phyloP scores from a whole-genome alignment of 768 basidiomycete species.

The Krasilnikovozyma curviuscula region DNA sequence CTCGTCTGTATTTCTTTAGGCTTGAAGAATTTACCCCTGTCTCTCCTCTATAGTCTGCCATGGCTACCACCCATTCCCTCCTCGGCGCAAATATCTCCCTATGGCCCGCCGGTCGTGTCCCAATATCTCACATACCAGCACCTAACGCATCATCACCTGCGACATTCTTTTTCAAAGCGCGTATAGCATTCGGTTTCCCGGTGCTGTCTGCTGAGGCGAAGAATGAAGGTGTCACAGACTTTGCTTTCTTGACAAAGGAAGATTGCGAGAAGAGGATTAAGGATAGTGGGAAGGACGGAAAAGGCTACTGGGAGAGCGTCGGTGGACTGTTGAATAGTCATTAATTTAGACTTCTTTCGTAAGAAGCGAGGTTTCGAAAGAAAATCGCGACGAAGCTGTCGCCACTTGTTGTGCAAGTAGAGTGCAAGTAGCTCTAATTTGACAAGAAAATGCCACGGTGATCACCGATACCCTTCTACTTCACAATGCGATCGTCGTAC shows the following conservation, averaged over 20 bases:
- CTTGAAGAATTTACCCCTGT: neutral
- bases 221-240: slow-evolving; percentile 41
- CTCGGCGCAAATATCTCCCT: slow-evolving; percentile 11
- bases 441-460: too few relatives aligned
- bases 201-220: slow-evolving; percentile 28
- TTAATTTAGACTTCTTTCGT: neutral
- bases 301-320: slow-evolving; percentile 4
- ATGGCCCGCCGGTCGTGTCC: slow-evolving; percentile 9
- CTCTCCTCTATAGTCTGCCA: neutral
- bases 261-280: slow-evolving; percentile 61
- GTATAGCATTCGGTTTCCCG: slow-evolving; percentile 76
- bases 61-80: neutral
- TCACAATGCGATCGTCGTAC: too few relatives aligned
- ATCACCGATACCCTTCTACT: too few relatives aligned
- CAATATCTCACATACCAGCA: slow-evolving; percentile 5
- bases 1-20: neutral
- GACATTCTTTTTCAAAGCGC: slow-evolving; percentile 89
- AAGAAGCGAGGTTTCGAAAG: too few relatives aligned
- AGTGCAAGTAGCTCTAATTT: too few relatives aligned
- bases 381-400: too few relatives aligned
- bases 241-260: slow-evolving; percentile 86
- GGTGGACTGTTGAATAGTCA: slow-evolving; percentile 3
- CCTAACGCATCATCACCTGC: slow-evolving; percentile 21
- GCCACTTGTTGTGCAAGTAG: too few relatives aligned
- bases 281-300: slow-evolving; percentile 11